phyloP scores from a whole-genome alignment of 2,329 filamentous ascomycete genomes.

The Pseudocercospora pini-densiflorae region DNA sequence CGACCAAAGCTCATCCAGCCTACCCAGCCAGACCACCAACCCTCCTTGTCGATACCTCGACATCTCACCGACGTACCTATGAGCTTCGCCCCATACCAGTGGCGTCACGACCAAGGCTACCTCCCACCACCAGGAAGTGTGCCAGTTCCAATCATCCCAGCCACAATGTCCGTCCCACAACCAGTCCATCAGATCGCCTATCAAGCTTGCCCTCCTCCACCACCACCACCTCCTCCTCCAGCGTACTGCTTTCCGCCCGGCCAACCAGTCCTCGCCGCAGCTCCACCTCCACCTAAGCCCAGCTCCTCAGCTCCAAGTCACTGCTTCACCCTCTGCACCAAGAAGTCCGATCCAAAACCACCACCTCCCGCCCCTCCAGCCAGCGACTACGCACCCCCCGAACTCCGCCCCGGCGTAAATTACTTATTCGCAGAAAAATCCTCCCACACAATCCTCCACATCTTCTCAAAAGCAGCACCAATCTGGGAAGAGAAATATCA shows the following conservation, averaged over 20 bases:
- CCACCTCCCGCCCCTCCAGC: constrained; percentile 18
- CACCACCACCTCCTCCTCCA: background rate
- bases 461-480: constrained; percentile 34
- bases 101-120: constrained; percentile 31
- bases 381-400: constrained; percentile 22
- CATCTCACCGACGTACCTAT: constrained; percentile 18
- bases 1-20: background rate
- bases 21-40: background rate
- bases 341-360: background rate
- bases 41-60: background rate
- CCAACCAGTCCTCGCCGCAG: constrained; percentile 14
- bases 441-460: constrained; percentile 36
- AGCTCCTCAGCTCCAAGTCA: background rate
- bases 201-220: background rate
- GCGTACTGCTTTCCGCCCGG: background rate
- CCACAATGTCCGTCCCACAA: constrained; percentile 23
- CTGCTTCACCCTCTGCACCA: background rate
- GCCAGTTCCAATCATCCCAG: constrained; percentile 14
- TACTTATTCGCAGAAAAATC: constrained; percentile 35
- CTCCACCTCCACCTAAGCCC: constrained; percentile 2
- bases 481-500: constrained; percentile 35
- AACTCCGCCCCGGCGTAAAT: constrained; percentile 32
- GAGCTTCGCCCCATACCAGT: constrained; percentile 34
- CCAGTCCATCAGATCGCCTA: constrained; percentile 22
- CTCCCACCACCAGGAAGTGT: constrained; percentile 26